Base-by-base conservation (phyloP, 805 yeast genomes). In the Blastobotrys peoriensis region DNA sequence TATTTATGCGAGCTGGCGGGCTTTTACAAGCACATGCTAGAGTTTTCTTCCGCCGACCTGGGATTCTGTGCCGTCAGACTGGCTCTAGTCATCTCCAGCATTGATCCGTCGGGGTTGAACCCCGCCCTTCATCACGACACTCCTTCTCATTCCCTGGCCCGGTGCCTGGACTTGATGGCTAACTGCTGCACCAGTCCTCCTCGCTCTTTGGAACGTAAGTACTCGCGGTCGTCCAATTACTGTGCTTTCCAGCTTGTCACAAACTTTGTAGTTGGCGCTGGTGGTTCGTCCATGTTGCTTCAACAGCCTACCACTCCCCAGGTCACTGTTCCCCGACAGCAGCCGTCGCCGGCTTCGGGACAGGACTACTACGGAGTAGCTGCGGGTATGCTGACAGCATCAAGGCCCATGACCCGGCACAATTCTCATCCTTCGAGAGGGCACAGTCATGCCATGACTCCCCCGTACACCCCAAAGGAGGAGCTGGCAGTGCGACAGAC, bases 1-100 rank as follows among this genome's bases (percentile, higher is more conserved):
- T 68, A 64, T 48, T 53, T 67, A 17, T 58, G 68, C 51, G 70
- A 65, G 52, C 47, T 62, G 36, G 48, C 69, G 8, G 48, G 65
- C 30, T 69, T 58, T 47, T 53, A 58, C 45, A 55, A 59, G 28
- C 50, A 58, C 2, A 50, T 60, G 34, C 51, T 66, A n/a, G 54
- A 45, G 3, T 59, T 50, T 41, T 25, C 53, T 4, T 53, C 70
- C 2, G 53, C 65, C 4, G 55, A 52, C 13, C 45, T 68, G 13
- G 69, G 70, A 8, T 48, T 61, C 4, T 54, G 64, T 2, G 67
- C 71, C 9, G 61, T 59, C 27, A 54, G 57, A 22, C 57, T 68
- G 16, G 58, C 69, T n/a, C 53, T 54, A 19, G 49, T 58, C 20
- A 33, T 44, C 8, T 20, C 22, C 34, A 22, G 30, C 30, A 25